Base-by-base conservation (phyloP, 2,329 filamentous ascomycete species). In the Venturia asperata region DNA sequence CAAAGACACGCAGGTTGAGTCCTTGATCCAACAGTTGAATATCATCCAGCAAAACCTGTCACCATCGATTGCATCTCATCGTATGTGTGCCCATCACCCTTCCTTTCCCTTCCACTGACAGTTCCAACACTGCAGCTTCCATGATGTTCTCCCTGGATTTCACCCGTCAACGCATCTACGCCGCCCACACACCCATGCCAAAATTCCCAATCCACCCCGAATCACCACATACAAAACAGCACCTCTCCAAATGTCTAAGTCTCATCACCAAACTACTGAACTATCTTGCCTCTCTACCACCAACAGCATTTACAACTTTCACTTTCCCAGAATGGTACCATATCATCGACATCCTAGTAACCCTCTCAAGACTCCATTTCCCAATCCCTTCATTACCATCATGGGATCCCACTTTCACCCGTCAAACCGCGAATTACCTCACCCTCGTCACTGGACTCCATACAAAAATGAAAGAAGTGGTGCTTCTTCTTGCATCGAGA, bases 291-390 rank as follows among this genome's bases (percentile, higher is more conserved):
- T 13, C 49, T 17, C 49, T 55, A 21, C 49, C 49, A 30, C 49
- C 49, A 34, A 55, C 24, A 15, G 49, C 5, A 15, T 34, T 30
- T 17, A 17, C 49, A 17, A 55, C 49, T 17, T 55, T 55, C 49
- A 55, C 49, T 13, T 34, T 34, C 21, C 24, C 49, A 11, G 49
- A 55, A 55, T 55, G 49, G 49, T 30, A 55, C 49, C 49, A 55
- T n/a, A 55, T 55, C 24, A 55, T 55, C 49, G 49, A 55, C 6
- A 55, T 34, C 7, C 21, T 55, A 4, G 49, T 55, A 7, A 34
- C 24, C 5, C 24, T 55, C 13, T 55, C 49, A 19, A 27, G 49
- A 34, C 49, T 55, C 4, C 30, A 24, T 30, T 55, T 55, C 24
- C 24, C 21, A 15, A 30, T 55, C 11, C 49, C 49, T 5, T 30